Evolutionary conservation across 306 rosid genomes (phyloP).

Genomic region (Macrotyloma uniflorum): DNA sequence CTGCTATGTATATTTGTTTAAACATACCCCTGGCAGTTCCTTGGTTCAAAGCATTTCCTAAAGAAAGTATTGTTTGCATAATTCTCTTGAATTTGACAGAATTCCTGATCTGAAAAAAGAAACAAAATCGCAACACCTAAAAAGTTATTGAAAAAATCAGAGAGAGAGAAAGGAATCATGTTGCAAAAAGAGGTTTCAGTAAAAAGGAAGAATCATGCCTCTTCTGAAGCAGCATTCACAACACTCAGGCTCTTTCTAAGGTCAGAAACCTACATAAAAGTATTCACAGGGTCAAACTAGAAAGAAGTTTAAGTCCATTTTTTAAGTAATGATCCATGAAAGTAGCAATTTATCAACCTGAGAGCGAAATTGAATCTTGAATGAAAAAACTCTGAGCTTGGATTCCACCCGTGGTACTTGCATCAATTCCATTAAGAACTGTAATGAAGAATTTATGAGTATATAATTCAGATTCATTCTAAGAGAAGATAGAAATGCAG

Average conservation of each 20-base stretch:
- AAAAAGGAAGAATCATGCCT: conserved; percentile 58
- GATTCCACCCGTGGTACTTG: conserved; percentile 91
- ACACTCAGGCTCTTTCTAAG: conserved; percentile 70
- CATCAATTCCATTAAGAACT: conserved; percentile 81
- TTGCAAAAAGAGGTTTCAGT: conserved; percentile 32
- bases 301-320: conserved; percentile 26
- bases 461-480: conserved; percentile 23
- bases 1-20: conserved; percentile 28
- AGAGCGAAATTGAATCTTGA: conserved; percentile 80
- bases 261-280: conserved; percentile 76
- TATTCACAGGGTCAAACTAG: conserved; percentile 32
- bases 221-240: conserved; percentile 78
- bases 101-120: conserved; percentile 69
- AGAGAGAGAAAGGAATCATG: background rate
- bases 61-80: conserved; percentile 93
- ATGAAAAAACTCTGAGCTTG: conserved; percentile 84
- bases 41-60: conserved; percentile 96
- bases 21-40: conserved; percentile 94
- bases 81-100: conserved; percentile 89
- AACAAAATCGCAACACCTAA: conserved; percentile 31
- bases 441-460: conserved; percentile 39
- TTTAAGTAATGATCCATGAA: conserved; percentile 15
- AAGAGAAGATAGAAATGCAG: conserved; percentile 33
- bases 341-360: conserved; percentile 62
- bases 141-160: background rate